Evolutionary conservation across 352 stramenopile genomes (phyloP).

Genomic region (Thalassiosira hispida): DNA sequence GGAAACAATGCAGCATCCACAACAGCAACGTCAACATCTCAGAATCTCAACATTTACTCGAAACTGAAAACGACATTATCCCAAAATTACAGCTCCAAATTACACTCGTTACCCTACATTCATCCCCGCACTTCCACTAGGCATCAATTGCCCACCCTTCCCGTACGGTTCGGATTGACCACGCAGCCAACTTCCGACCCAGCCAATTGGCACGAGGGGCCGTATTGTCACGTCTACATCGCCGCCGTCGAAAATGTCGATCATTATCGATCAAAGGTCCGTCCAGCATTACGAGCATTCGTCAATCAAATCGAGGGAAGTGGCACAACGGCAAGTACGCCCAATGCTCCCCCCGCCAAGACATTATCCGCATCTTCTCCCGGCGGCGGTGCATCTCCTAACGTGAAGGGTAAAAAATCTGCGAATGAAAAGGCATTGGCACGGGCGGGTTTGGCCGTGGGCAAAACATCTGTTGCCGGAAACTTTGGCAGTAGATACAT

Average conservation of each 20-base stretch:
- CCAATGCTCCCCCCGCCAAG: background rate
- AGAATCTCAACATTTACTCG: constrained; percentile 49
- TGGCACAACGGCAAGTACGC: constrained; percentile 3
- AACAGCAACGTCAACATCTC: background rate
- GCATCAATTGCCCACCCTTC: background rate
- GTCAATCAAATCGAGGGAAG: constrained; percentile 74
- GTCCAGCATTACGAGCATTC: constrained; percentile 73
- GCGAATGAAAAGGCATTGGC: constrained; percentile 45
- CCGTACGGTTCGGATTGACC: constrained; percentile 26
- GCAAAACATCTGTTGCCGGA: constrained; percentile 32
- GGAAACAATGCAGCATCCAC: background rate
- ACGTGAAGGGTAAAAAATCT: background rate
- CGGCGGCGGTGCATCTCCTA: background rate
- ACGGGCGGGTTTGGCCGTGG: constrained; percentile 14
- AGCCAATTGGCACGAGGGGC: constrained; percentile 69
- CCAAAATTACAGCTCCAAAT: constrained; percentile 55
- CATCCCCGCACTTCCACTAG: constrained; percentile 50
- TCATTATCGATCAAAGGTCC: constrained; percentile 74
- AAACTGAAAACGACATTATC: constrained; percentile 58
- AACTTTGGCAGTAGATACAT: constrained; percentile 67
- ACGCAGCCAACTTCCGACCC: constrained; percentile 47
- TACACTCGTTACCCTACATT: constrained; percentile 63
- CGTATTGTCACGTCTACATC: constrained; percentile 82
- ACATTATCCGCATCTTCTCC: background rate
- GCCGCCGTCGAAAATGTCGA: constrained; percentile 68